A percentile compares a stretch with the other conserved stretches of the same genome.
Conservation (phyloP, 768 basidiomycete genomes). For the Pulveroboletus sp. region DNA sequence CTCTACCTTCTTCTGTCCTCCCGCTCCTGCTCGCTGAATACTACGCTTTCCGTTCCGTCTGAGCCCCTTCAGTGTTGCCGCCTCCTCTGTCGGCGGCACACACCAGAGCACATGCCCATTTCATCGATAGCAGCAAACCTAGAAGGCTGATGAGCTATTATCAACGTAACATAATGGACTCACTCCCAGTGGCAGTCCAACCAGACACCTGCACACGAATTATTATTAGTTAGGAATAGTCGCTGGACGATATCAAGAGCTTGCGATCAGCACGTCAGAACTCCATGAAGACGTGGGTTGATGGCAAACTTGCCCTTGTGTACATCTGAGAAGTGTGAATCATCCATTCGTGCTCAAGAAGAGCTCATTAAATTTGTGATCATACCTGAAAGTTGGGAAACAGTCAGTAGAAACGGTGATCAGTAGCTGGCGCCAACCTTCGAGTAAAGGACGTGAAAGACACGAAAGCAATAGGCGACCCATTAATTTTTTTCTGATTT, state of each 20-base stretch:
- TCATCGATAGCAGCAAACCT: constrained; percentile 74
- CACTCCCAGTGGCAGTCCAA: constrained; percentile 65
- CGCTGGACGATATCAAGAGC: constrained; percentile 28
- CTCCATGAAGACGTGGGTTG: neutral
- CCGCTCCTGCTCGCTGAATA: no score
- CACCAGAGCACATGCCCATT: constrained; percentile 44
- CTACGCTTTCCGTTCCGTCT: no score
- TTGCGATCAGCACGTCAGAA: constrained; percentile 25
- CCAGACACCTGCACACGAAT: constrained; percentile 53
- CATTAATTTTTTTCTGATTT: neutral
- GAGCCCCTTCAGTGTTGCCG: no score
- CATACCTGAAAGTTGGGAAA: constrained; percentile 53
- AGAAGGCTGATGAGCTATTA: constrained; percentile 1
- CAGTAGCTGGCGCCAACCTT: constrained; percentile 36
- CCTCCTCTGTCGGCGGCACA: no score
- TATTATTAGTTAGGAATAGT: neutral
- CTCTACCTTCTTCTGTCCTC: no score
- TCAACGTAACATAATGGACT: constrained; percentile 3
- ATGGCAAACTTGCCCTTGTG: constrained; percentile 44
- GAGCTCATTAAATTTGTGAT: neutral
- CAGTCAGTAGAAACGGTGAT: neutral
- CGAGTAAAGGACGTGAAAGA: neutral
- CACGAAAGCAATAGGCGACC: neutral
- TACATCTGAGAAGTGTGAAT: constrained; percentile 48
- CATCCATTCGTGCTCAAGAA: neutral